These are phyloP conservation scores for Epichloe sylvatica DNA, from an alignment of 2,329 filamentous ascomycete species.

Conservation along the genomic window DNA sequence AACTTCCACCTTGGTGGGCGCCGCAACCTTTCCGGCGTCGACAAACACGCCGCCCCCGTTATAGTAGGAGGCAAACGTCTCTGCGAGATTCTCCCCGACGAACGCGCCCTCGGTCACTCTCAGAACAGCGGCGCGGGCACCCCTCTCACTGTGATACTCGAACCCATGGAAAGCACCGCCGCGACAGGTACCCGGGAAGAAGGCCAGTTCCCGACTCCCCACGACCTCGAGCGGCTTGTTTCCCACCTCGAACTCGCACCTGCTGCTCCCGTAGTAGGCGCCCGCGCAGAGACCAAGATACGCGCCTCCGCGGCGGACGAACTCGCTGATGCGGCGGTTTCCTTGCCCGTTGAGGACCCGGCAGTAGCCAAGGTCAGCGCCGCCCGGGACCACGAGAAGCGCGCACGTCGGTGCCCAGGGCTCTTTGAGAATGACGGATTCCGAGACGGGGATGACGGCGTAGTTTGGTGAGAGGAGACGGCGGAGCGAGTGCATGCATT, in stretches of 20 bases:
- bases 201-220: conserved; percentile 69
- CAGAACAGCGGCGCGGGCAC: conserved; percentile 59
- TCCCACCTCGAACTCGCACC: conserved; percentile 86
- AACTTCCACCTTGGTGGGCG: conserved; percentile 60
- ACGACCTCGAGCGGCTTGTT: conserved; percentile 66
- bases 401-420: conserved; percentile 83
- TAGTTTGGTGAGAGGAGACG: conserved; percentile 80
- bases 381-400: conserved; percentile 81
- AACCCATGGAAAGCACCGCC: conserved; percentile 90
- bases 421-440: conserved; percentile 70
- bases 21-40: conserved; percentile 49
- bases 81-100: conserved; percentile 42
- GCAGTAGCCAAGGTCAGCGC: conserved; percentile 88
- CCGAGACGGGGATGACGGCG: conserved; percentile 74
- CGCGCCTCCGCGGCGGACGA: conserved; percentile 68
- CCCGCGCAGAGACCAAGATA: conserved; percentile 92
- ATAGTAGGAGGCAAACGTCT: conserved; percentile 65
- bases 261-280: conserved; percentile 71
- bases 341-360: conserved; percentile 74
- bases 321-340: conserved; percentile 72
- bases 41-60: conserved; percentile 94
- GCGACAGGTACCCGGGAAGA: conserved; percentile 76
- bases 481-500: conserved; percentile 76
- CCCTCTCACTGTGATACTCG: conserved; percentile 75
- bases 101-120: conserved; percentile 49